Conservation (phyloP, 345 rosid genomes). For the Theobroma cacao region DNA sequence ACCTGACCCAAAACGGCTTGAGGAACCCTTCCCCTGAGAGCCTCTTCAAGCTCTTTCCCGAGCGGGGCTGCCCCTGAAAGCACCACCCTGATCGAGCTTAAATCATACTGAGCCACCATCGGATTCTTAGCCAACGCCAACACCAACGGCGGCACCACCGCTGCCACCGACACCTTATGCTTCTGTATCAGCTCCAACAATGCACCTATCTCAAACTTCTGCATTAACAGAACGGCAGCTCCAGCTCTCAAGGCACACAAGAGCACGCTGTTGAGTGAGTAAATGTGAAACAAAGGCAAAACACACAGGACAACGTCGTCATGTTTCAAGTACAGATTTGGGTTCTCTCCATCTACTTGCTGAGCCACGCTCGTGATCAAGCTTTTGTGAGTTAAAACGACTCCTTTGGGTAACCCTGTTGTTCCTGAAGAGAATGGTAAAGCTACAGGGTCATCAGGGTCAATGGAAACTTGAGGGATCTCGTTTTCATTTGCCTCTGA, state of each 20-base stretch:
- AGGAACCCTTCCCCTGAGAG: constrained; percentile 62
- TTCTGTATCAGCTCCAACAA: constrained; percentile 69
- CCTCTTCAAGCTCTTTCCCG: constrained; percentile 83
- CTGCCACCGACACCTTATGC: constrained; percentile 68
- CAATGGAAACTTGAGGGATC: constrained; percentile 21
- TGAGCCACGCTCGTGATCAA: constrained; percentile 87
- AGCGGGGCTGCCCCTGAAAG: constrained; percentile 96
- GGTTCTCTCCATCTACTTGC: constrained; percentile 93
- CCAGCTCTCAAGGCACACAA: constrained; percentile 60
- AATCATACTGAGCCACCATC: constrained; percentile 55
- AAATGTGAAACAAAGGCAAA: constrained; percentile 82
- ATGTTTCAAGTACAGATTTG: constrained; percentile 52
- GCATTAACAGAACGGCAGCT: constrained; percentile 76
- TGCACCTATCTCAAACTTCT: constrained; percentile 76
- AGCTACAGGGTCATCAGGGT: constrained; percentile 69
- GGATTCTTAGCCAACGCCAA: constrained; percentile 81
- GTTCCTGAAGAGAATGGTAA: constrained; percentile 91
- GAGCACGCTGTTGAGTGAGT: constrained; percentile 73
- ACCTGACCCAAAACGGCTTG: constrained; percentile 91
- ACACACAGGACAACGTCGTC: constrained; percentile 81
- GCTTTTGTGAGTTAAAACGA: constrained; percentile 74
- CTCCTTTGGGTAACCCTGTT: constrained; percentile 91
- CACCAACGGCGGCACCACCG: constrained; percentile 89
- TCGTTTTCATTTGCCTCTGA: constrained; percentile 40
- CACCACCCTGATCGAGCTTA: constrained; percentile 67